Evolutionary conservation across 352 stramenopile species (phyloP).

Genomic region (Pythium brachiatum): DNA sequence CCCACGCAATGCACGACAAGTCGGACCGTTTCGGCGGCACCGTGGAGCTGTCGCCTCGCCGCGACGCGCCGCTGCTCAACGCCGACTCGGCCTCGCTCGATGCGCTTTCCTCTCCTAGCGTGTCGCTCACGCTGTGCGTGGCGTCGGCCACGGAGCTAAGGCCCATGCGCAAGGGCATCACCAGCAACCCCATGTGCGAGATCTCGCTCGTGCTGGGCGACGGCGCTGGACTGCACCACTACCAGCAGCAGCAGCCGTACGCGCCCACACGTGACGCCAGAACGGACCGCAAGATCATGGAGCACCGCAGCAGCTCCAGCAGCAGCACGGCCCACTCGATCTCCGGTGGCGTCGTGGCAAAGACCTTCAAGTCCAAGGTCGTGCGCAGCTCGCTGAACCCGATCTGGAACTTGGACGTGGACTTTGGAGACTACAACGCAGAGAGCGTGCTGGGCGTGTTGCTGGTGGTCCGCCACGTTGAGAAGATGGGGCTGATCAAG

Average conservation of each 20-base stretch:
- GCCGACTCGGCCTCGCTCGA: constrained; percentile 55
- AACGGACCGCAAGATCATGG: constrained; percentile 18
- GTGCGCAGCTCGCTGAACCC: constrained; percentile 76
- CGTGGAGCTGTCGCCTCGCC: constrained; percentile 53
- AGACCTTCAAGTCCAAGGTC: constrained; percentile 53
- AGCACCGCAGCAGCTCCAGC: constrained; percentile 8
- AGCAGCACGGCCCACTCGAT: constrained; percentile 2
- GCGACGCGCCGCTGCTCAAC: constrained; percentile 58
- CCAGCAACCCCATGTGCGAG: constrained; percentile 67
- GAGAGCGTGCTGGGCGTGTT: constrained; percentile 65
- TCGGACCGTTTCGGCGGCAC: constrained; percentile 37
- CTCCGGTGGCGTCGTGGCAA: constrained; percentile 30
- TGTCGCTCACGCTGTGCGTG: constrained; percentile 56
- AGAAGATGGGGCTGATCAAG: constrained; percentile 74
- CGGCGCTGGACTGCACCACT: constrained; percentile 31
- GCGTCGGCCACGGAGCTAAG: constrained; percentile 55
- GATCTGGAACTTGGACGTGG: constrained; percentile 80
- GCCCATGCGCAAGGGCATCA: constrained; percentile 67
- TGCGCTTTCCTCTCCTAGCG: constrained; percentile 52
- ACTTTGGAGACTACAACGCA: constrained; percentile 74
- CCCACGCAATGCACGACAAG: constrained; percentile 16
- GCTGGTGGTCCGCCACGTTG: constrained; percentile 64
- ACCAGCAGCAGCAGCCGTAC: constrained; percentile 14
- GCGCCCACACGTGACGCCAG: constrained; percentile 10
- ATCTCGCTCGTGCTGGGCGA: constrained; percentile 66